Evolutionary conservation across 352 stramenopile species (phyloP).

Genomic region (Phytophthora foliorum): DNA sequence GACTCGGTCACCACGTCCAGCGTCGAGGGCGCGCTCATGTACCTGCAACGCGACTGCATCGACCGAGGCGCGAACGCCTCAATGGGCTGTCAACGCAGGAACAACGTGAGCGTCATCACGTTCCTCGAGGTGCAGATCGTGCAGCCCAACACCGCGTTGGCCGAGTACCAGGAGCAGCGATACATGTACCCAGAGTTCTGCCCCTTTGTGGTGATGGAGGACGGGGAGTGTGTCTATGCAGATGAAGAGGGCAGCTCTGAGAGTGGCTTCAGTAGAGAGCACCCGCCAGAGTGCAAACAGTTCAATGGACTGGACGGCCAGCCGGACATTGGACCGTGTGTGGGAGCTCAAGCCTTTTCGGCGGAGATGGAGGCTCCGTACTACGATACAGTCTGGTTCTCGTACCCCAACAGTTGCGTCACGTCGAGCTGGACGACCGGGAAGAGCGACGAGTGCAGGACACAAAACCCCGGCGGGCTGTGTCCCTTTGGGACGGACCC

Average conservation of each 20-base stretch:
- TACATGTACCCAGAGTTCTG: constrained; percentile 80
- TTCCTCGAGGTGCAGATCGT: constrained; percentile 75
- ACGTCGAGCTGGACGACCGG: constrained; percentile 55
- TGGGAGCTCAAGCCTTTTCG: constrained; percentile 63
- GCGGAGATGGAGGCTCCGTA: constrained; percentile 71
- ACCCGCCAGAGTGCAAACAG: constrained; percentile 67
- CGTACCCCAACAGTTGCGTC: constrained; percentile 71
- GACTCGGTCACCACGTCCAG: constrained; percentile 80
- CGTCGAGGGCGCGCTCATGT: constrained; percentile 75
- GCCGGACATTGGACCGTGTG: constrained; percentile 63
- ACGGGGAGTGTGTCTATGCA: constrained; percentile 57
- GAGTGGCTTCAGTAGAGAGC: constrained; percentile 15
- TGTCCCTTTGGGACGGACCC: constrained; percentile 61
- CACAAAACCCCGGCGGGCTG: constrained; percentile 49
- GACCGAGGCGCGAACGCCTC: constrained; percentile 42
- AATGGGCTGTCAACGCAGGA: constrained; percentile 52
- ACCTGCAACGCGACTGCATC: constrained; percentile 78
- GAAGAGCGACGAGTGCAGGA: constrained; percentile 59
- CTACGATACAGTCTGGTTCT: constrained; percentile 78
- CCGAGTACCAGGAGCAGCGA: constrained; percentile 63
- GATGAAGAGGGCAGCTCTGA: constrained; percentile 32
- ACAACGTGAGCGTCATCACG: constrained; percentile 71
- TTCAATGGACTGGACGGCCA: constrained; percentile 69
- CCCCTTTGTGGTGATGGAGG: constrained; percentile 72
- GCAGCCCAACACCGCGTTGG: constrained; percentile 65